Conservation (phyloP, 2,329 filamentous ascomycete species). For the Mariannaea sp. region DNA sequence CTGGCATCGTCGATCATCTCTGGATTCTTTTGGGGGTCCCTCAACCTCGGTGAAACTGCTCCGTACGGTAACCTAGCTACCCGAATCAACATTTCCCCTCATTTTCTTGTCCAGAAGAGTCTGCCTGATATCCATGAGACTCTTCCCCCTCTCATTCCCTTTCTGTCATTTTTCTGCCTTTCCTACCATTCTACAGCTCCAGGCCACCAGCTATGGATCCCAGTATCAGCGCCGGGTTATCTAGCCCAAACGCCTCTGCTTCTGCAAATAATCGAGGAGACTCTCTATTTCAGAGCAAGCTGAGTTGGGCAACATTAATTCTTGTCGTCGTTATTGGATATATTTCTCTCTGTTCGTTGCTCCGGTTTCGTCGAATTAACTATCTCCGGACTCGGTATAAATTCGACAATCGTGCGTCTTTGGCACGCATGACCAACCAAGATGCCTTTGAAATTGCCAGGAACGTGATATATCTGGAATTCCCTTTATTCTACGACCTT, state of each 20-base stretch:
- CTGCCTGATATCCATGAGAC: not conserved
- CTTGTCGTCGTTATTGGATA: slow-evolving; percentile 39
- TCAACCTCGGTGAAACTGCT: not conserved
- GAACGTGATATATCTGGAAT: slow-evolving; percentile 42
- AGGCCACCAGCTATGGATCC: not conserved
- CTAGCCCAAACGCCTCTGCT: not conserved
- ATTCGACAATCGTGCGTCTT: slow-evolving; percentile 43
- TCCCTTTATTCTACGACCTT: slow-evolving; percentile 46
- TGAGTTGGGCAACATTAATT: slow-evolving; percentile 12
- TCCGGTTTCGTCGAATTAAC: slow-evolving; percentile 45
- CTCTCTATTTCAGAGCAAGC: not conserved
- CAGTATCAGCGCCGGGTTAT: not conserved
- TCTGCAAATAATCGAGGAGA: not conserved
- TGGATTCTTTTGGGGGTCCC: not conserved
- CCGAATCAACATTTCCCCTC: too few species aligned
- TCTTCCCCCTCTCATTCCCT: not conserved
- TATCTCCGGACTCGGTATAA: slow-evolving; percentile 38
- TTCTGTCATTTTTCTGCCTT: not conserved
- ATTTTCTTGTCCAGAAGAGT: too few species aligned
- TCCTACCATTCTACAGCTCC: not conserved
- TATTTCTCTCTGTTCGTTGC: slow-evolving; percentile 40
- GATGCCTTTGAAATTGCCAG: slow-evolving; percentile 53
- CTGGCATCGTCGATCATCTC: too few species aligned
- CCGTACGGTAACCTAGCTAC: not conserved
- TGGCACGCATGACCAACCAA: slow-evolving; percentile 48